Percentiles rank a stretch among this genome's conserved stretches.
These are phyloP conservation scores for Scedosporium boydii DNA, from an alignment of 2,329 filamentous ascomycete species.

Conservation along the genomic window DNA sequence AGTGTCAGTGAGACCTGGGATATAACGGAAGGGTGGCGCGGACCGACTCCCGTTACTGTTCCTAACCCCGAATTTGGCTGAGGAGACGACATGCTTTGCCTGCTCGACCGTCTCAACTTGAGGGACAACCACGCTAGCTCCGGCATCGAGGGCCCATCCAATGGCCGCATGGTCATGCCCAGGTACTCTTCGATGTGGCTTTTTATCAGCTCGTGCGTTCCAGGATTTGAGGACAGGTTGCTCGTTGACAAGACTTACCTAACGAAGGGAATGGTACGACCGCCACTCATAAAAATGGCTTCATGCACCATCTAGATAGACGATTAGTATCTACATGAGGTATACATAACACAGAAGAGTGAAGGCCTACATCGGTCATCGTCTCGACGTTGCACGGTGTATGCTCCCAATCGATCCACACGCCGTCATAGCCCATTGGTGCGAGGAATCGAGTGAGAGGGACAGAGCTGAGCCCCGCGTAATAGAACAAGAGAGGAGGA, in stretches of 20 bases:
- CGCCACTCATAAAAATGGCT: constrained; percentile 34
- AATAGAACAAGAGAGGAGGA: constrained; percentile 31
- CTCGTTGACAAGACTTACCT: constrained; percentile 21
- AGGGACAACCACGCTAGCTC: constrained; percentile 36
- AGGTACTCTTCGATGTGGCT: not conserved
- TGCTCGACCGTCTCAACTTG: constrained; percentile 38
- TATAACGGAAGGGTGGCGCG: constrained; percentile 31
- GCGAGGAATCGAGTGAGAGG: constrained; percentile 30
- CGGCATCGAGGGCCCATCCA: constrained; percentile 35
- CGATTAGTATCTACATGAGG: not conserved
- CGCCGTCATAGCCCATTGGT: constrained; percentile 30
- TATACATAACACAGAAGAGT: not conserved
- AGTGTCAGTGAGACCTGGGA: constrained; percentile 29
- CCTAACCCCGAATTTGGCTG: constrained; percentile 32
- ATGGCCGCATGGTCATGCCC: constrained; percentile 29
- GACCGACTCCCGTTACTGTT: constrained; percentile 29
- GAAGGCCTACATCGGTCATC: constrained; percentile 29
- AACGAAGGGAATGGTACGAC: constrained; percentile 33
- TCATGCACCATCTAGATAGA: constrained; percentile 30
- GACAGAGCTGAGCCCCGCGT: constrained; percentile 27
- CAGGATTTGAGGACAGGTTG: constrained; percentile 19
- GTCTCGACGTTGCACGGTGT: constrained; percentile 34
- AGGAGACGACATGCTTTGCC: constrained; percentile 29
- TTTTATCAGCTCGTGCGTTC: constrained; percentile 8
- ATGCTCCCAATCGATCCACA: constrained; percentile 41